Conservation (phyloP, 2,329 filamentous ascomycete genomes). For the Aspergillus ochraceus region DNA sequence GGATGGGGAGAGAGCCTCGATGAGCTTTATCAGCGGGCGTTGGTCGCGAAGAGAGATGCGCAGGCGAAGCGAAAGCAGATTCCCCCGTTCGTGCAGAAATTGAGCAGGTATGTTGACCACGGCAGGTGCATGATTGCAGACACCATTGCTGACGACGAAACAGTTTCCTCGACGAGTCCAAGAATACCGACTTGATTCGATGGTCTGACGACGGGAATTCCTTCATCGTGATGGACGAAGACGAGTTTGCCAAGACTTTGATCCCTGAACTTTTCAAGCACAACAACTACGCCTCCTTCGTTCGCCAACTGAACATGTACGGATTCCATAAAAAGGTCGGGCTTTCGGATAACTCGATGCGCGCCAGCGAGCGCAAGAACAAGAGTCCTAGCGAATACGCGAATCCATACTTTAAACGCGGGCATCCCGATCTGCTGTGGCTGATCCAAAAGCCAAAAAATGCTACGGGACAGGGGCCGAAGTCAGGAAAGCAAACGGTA, state of each 20-base stretch:
- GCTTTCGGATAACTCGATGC: constrained; percentile 95
- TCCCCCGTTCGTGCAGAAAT: constrained; percentile 94
- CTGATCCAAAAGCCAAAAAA: constrained; percentile 94
- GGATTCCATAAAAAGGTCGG: constrained; percentile 72
- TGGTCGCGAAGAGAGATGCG: constrained; percentile 81
- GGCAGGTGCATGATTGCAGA: background rate
- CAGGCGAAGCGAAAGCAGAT: constrained; percentile 92
- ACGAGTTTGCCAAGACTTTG: constrained; percentile 74
- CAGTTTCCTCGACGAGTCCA: constrained; percentile 89
- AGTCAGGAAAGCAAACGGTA: constrained; percentile 48
- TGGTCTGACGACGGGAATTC: constrained; percentile 97
- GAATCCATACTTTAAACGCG: constrained; percentile 93
- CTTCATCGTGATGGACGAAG: constrained; percentile 94
- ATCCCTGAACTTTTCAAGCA: constrained; percentile 78
- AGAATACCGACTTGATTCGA: constrained; percentile 90
- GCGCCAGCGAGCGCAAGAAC: constrained; percentile 92
- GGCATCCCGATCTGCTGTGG: constrained; percentile 90
- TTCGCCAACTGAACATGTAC: constrained; percentile 69
- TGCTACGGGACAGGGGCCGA: constrained; percentile 54
- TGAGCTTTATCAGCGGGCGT: constrained; percentile 74
- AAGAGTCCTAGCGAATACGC: constrained; percentile 98
- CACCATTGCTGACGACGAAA: constrained; percentile 13
- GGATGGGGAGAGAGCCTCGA: constrained; percentile 67
- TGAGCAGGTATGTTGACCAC: constrained; percentile 74
- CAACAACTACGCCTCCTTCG: constrained; percentile 77